A percentile compares a stretch with the other conserved stretches of the same genome.
phyloP scores from a whole-genome alignment of 345 rosid genomes.

The Murraya koenigii region DNA sequence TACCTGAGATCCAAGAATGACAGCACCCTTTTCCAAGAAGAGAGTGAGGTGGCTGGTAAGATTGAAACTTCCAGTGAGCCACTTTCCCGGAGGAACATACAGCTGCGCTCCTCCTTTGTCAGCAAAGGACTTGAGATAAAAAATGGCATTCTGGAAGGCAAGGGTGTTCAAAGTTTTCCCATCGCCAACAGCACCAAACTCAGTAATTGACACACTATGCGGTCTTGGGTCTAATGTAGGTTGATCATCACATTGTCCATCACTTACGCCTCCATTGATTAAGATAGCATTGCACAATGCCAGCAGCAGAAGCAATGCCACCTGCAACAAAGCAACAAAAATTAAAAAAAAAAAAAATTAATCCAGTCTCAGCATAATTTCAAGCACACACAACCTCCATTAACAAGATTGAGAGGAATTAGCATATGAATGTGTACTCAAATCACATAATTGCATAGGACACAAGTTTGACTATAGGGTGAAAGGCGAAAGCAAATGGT shows the following conservation, averaged over 20 bases:
- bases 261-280: slow-evolving; percentile 34
- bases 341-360: background rate
- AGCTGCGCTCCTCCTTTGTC: slow-evolving; percentile 99
- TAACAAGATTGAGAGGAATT: background rate
- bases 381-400: slow-evolving; percentile 4
- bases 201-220: slow-evolving; percentile 81
- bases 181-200: slow-evolving; percentile 95
- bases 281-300: slow-evolving; percentile 54
- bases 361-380: background rate
- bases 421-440: background rate
- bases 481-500: slow-evolving; percentile 3
- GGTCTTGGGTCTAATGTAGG: slow-evolving; percentile 68
- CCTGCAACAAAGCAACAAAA: slow-evolving; percentile 31
- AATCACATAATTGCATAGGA: background rate
- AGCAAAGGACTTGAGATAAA: slow-evolving; percentile 90
- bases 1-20: slow-evolving; percentile 92
- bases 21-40: slow-evolving; percentile 83
- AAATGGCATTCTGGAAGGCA: slow-evolving; percentile 90
- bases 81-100: slow-evolving; percentile 80
- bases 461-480: background rate
- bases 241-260: slow-evolving; percentile 44
- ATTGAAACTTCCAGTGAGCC: slow-evolving; percentile 93
- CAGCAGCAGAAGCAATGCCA: slow-evolving; percentile 82
- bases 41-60: slow-evolving; percentile 97
- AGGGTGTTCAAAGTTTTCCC: slow-evolving; percentile 76